Base-by-base conservation (phyloP, 2,329 filamentous ascomycete species). In the Pseudovirgaria hyperparasitica region DNA sequence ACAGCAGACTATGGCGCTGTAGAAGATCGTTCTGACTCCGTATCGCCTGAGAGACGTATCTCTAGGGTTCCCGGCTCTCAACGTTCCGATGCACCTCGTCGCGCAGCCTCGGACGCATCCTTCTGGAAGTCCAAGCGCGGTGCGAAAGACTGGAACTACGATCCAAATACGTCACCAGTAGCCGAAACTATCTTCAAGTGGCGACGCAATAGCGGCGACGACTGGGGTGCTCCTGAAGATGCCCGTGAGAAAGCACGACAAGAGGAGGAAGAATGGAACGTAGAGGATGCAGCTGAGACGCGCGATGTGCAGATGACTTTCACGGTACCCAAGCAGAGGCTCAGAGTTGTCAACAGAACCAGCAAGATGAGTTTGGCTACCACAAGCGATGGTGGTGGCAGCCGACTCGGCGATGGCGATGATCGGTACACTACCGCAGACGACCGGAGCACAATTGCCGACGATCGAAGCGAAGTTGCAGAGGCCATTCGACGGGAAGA, bases 311-410 rank as follows among this genome's bases (percentile, higher is more conserved):
- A 63, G 29, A 57, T 67, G 46, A 90, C 92, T 71, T 96, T 93
- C 53, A 94, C 87, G 1, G 84, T 94, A 33, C 87, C 90, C 3
- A 84, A 78, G 50, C 79, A 87, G 52, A 72, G 74, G 40, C 56
- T 96, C 36, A 63, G 87, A 15, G 85, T 96, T n/a, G 87, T 94
- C 12, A 96, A 96, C 16, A n/a, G n/a, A n/a, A n/a, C n/a, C n/a
- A n/a, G n/a, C n/a, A n/a, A n/a, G n/a, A n/a, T n/a, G n/a, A n/a
- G n/a, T n/a, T n/a, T n/a, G n/a, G n/a, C n/a, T n/a, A n/a, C n/a
- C n/a, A n/a, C n/a, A n/a, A n/a, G n/a, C n/a, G n/a, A n/a, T n/a
- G n/a, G n/a, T n/a, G n/a, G n/a, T n/a, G n/a, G n/a, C n/a, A n/a
- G n/a, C n/a, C n/a, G n/a, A n/a, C n/a, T n/a, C n/a, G n/a, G n/a